These are phyloP conservation scores for Bothriochloa decipiens DNA, from an alignment of 176 grass and related monocot genomes.

Conservation along the genomic window DNA sequence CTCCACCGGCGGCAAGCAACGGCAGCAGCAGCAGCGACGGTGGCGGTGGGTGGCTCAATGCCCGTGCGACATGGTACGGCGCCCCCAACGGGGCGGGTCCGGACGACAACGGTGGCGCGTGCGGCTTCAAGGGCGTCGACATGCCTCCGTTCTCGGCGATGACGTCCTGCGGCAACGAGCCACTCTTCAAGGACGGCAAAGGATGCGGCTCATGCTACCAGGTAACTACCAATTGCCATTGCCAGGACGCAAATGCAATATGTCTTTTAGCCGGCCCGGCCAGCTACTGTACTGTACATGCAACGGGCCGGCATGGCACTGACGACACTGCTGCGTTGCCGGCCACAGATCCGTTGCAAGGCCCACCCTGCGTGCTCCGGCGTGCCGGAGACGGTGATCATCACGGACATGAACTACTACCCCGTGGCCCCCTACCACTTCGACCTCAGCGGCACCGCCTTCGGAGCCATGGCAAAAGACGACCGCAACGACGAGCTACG, in stretches of 20 bases:
- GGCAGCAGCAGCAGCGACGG: not conserved
- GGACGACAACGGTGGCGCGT: constrained; percentile 63
- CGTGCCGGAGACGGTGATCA: constrained; percentile 51
- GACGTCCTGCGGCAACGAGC: constrained; percentile 62
- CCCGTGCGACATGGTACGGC: constrained; percentile 71
- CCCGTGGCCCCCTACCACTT: constrained; percentile 61
- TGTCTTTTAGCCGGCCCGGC: too few species aligned
- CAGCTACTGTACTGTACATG: not conserved
- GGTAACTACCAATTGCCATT: not conserved
- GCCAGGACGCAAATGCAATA: not conserved
- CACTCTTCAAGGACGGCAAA: constrained; percentile 53
- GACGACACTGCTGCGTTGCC: too few species aligned
- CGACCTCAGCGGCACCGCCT: constrained; percentile 69
- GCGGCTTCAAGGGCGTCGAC: constrained; percentile 62
- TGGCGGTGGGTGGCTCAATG: constrained; percentile 25
- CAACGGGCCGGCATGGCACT: too few species aligned
- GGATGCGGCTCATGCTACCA: constrained; percentile 62
- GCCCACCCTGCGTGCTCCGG: constrained; percentile 60
- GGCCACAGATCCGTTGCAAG: constrained; percentile 48
- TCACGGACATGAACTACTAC: constrained; percentile 83
- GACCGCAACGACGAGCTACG: constrained; percentile 56
- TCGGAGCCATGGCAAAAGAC: constrained; percentile 57
- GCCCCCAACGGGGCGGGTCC: constrained; percentile 58
- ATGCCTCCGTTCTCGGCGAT: constrained; percentile 58
- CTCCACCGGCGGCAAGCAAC: not conserved